phyloP scores from a whole-genome alignment of 495 filamentous ascomycete genomes.

The Bacidia gigantensis region DNA sequence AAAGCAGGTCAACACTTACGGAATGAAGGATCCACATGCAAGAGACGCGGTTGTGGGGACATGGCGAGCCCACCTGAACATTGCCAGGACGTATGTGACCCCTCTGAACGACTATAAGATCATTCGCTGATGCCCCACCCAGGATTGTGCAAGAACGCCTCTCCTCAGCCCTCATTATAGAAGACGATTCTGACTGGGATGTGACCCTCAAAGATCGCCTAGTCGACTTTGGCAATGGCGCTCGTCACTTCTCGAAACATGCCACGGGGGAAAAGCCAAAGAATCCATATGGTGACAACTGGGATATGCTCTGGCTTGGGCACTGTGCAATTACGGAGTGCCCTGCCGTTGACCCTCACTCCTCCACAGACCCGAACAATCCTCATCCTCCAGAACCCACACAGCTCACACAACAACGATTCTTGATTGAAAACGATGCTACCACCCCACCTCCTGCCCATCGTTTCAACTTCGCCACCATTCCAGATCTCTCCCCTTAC shows the following conservation, averaged over 20 bases:
- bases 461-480: conserved; percentile 9
- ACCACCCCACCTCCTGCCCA: conserved; percentile 16
- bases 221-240: conserved; percentile 29
- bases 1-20: neutral
- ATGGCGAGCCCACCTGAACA: conserved; percentile 31
- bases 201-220: conserved; percentile 37
- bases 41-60: conserved; percentile 18
- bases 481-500: conserved; percentile 13
- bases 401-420: conserved; percentile 10
- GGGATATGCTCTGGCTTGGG: conserved; percentile 45
- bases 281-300: conserved; percentile 39
- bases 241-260: conserved; percentile 18
- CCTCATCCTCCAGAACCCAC: neutral
- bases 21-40: neutral
- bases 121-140: neutral
- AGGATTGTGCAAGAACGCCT: conserved; percentile 32
- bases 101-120: neutral
- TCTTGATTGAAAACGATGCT: conserved; percentile 19
- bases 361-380: neutral
- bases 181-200: conserved; percentile 49
- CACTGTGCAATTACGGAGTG: conserved; percentile 32
- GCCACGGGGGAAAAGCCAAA: conserved; percentile 8
- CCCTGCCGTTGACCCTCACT: neutral
- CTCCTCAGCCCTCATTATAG: conserved; percentile 37
- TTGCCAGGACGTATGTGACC: conserved; percentile 17